Evolutionary conservation across 805 yeast species (phyloP).

Genomic region (Ogataea philodendri): DNA sequence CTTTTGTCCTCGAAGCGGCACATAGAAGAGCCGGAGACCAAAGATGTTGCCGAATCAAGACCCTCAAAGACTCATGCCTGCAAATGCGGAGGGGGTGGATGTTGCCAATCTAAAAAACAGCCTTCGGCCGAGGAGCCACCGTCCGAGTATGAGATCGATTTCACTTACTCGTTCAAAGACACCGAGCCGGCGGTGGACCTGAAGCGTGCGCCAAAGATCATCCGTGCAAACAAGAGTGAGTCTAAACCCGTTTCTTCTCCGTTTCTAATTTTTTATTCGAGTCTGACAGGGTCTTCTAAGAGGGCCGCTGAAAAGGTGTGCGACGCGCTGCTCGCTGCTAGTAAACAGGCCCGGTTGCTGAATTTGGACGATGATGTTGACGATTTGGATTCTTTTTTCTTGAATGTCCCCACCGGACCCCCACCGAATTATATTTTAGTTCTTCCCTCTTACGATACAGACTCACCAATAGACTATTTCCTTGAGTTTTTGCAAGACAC

Average conservation of each 20-base stretch:
- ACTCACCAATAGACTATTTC: constrained; percentile 87
- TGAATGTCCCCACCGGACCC: constrained; percentile 51
- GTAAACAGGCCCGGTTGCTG: constrained; percentile 41
- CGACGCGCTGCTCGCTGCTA: constrained; percentile 35
- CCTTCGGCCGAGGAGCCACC: constrained; percentile 1
- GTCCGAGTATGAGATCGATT: constrained; percentile 12
- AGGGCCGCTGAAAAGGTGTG: constrained; percentile 58
- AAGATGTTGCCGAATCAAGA: too few relatives aligned
- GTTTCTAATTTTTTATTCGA: constrained; percentile 67
- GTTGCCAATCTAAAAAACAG: constrained; percentile 2
- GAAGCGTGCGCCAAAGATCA: constrained; percentile 2
- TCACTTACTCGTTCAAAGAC: constrained; percentile 10
- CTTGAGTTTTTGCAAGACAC: constrained; percentile 79
- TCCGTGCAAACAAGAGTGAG: constrained; percentile 17
- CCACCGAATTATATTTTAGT: constrained; percentile 67
- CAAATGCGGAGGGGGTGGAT: constrained; percentile 9
- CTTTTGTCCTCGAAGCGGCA: neutral
- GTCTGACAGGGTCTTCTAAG: constrained; percentile 80
- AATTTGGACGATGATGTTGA: constrained; percentile 78
- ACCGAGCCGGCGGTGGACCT: neutral
- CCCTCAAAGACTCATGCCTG: constrained; percentile 2
- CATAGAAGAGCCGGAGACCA: too few relatives aligned
- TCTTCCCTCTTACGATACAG: constrained; percentile 88
- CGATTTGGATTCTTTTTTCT: constrained; percentile 80
- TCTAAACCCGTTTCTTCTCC: constrained; percentile 28